Percentiles rank a stretch among this genome's conserved stretches.
These are phyloP conservation scores for Liriodendron chinense DNA, from an alignment of 164 flowering plant genomes.

Conservation along the genomic window DNA sequence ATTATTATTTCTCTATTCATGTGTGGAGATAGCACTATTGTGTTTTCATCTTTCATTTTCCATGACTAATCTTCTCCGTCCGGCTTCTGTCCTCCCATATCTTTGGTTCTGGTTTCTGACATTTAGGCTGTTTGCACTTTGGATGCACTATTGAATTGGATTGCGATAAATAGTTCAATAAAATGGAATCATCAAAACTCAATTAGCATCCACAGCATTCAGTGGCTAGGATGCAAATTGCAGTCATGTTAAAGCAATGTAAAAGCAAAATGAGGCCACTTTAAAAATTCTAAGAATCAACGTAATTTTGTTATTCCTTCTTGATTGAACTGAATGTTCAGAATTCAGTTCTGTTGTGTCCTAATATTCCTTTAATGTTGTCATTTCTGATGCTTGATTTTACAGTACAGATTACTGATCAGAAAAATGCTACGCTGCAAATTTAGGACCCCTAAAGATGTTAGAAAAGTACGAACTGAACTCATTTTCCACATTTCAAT, in stretches of 20 bases:
- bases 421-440: not conserved
- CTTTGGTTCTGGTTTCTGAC: not conserved
- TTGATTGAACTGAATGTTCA: too few relatives aligned
- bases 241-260: too few relatives aligned
- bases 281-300: too few relatives aligned
- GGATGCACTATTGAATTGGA: too few relatives aligned
- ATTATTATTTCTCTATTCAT: not conserved
- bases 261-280: too few relatives aligned
- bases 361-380: not conserved
- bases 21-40: not conserved
- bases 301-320: too few relatives aligned
- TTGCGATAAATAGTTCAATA: too few relatives aligned
- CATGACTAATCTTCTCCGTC: not conserved
- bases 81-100: not conserved
- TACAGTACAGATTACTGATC: not conserved
- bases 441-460: not conserved
- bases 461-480: too few relatives aligned
- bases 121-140: not conserved
- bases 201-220: too few relatives aligned
- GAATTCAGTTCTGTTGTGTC: not conserved
- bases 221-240: too few relatives aligned
- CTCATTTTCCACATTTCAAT: too few relatives aligned
- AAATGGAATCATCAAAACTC: too few relatives aligned
- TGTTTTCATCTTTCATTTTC: not conserved
- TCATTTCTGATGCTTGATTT: not conserved